Base-by-base conservation (phyloP, 805 yeast species). In the Candida hungchunana region DNA sequence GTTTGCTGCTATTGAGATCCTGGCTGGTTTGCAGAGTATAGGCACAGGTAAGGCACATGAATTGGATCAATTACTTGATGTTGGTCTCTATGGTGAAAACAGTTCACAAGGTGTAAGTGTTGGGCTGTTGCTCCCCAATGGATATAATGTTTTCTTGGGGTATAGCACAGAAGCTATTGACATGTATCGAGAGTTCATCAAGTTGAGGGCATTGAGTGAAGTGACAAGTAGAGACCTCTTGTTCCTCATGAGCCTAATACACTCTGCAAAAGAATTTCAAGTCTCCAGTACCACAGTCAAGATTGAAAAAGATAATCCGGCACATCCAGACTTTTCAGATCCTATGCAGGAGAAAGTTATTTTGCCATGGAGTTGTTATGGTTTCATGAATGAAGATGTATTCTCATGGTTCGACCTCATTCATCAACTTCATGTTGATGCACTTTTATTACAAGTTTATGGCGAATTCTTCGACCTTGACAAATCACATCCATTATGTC, bases 1-100 rank as follows among this genome's bases (percentile, higher is more conserved):
- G 84, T 78, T 71, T 50, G 59, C 70, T 4, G 66, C 75, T 1
- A 67, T 77, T 39, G 83, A 78, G 47, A 60, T 74, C 4, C 55
- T 77, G 21, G 83, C 84, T 0, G 77, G 74, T 0, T 43, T 74
- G 13, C 64, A 75, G n/a, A 64, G 73, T 17, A 62, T 64, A 10
- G 82, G 82, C 0, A 74, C 81, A 0, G 58, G 75, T 8, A 64
- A 67, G 18, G 67, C 61, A 11, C 43, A 44, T 26, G 81, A 76
- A 36, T 50, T 76, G 6, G 73, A 61, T 26, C 47, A 44, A 14
- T 33, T 56, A 23, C 34, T 54, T 6, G 53, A 50, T 29, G 50
- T 53, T 17, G 61, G 57, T 1, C 29, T 52, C 6, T 49, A 46
- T 17, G 48, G 51, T 2, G 30, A 34, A 3, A 41, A 46, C 25